These are phyloP conservation scores for Puccinia triticina DNA, from an alignment of 1,284 basidiomycete species.

Conservation along the genomic window DNA sequence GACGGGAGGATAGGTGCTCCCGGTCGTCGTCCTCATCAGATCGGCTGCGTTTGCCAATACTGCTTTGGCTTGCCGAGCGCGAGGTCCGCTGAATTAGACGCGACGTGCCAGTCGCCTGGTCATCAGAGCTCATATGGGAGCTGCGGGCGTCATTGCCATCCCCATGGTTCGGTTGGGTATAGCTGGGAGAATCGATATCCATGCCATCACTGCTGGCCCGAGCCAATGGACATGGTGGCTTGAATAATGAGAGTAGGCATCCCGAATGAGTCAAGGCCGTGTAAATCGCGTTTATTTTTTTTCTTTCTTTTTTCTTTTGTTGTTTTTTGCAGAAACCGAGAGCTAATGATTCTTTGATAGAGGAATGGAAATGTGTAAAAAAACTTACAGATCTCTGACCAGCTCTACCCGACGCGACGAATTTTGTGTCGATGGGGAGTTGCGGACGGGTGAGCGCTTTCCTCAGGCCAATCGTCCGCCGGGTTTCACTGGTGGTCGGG, in stretches of 20 bases:
- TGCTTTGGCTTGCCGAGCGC: slow-evolving; percentile 43
- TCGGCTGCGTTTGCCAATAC: slow-evolving; percentile 48
- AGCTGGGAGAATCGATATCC: slow-evolving; percentile 40
- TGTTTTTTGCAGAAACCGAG: too few species aligned
- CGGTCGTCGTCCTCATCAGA: slow-evolving; percentile 35
- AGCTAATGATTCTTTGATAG: too few species aligned
- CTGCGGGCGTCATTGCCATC: not conserved
- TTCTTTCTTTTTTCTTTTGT: too few species aligned
- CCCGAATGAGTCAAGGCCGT: not conserved
- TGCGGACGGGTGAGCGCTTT: slow-evolving; percentile 13
- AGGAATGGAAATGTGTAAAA: too few species aligned
- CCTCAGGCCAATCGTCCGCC: slow-evolving; percentile 25
- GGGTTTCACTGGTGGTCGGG: slow-evolving; percentile 37
- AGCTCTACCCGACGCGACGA: not conserved
- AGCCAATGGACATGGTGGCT: not conserved
- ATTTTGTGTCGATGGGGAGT: not conserved
- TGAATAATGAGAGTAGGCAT: not conserved
- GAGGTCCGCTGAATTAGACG: not conserved
- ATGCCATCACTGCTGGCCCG: slow-evolving; percentile 30
- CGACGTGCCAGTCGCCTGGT: not conserved
- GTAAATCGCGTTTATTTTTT: not conserved
- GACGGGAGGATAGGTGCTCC: not conserved
- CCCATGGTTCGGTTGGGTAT: not conserved
- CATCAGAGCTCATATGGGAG: slow-evolving; percentile 13
- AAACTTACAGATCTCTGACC: slow-evolving; percentile 19